A percentile compares a stretch with the other conserved stretches of the same genome.
phyloP scores from a whole-genome alignment of 306 rosid genomes.

The Begonia loranthoides region DNA sequence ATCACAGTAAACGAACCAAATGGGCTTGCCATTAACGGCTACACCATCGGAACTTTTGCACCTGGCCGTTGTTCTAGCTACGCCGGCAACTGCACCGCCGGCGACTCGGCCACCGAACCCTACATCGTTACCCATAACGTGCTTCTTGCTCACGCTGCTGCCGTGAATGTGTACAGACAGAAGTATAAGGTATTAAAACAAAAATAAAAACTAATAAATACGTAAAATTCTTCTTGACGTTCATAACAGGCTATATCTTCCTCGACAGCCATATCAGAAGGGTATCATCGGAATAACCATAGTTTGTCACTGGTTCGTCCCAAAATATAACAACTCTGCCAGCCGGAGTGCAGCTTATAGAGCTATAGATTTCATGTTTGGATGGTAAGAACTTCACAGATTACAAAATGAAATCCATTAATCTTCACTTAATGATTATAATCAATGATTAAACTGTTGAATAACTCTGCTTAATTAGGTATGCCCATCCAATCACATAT shows the following conservation, averaged over 20 bases:
- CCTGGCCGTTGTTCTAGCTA: constrained; percentile 32
- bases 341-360: constrained; percentile 18
- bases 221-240: no score
- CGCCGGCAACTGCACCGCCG: constrained; percentile 23
- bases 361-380: constrained; percentile 28
- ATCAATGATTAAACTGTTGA: no score
- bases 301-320: constrained; percentile 23
- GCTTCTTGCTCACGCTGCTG: constrained; percentile 22
- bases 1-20: constrained; percentile 27
- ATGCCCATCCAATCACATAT: constrained; percentile 29
- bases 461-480: constrained; percentile 15
- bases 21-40: constrained; percentile 10
- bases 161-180: constrained; percentile 16
- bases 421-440: neutral
- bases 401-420: no score
- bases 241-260: no score
- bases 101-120: constrained; percentile 32
- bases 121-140: constrained; percentile 26
- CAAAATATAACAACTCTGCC: constrained; percentile 17
- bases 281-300: constrained; percentile 30
- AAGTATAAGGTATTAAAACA: constrained; percentile 20
- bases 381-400: constrained; percentile 22
- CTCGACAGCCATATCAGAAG: constrained; percentile 21
- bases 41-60: constrained; percentile 17
- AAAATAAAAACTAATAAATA: neutral